A percentile compares a stretch with the other conserved stretches of the same genome.
Conservation (phyloP, 768 basidiomycete species). For the Amanita jacksonii region DNA sequence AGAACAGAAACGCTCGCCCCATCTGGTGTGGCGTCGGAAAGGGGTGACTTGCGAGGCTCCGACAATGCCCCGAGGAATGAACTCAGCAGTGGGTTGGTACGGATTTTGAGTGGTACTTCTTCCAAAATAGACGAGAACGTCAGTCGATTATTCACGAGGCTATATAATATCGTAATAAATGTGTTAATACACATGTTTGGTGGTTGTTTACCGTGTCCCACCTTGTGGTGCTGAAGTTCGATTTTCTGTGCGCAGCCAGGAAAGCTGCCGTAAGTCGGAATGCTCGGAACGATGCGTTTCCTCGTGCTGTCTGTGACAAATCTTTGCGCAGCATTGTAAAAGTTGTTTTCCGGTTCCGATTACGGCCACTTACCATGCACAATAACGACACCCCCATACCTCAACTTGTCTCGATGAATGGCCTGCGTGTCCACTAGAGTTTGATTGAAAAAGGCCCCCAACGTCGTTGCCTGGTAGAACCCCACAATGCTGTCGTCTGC, state of each 20-base stretch:
- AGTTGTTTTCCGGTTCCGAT: not conserved
- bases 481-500: conserved; percentile 89
- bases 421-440: conserved; percentile 74
- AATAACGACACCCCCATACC: conserved; percentile 79
- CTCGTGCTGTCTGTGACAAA: conserved; percentile 66
- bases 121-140: conserved; percentile 83
- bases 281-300: conserved; percentile 83
- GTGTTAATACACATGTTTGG: not conserved
- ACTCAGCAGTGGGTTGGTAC: conserved; percentile 70
- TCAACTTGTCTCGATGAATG: conserved; percentile 74
- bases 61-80: conserved; percentile 67
- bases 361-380: conserved; percentile 57
- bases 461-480: conserved; percentile 84
- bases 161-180: conserved; percentile 20
- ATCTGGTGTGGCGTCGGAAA: conserved; percentile 29
- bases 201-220: conserved; percentile 20
- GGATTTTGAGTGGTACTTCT: conserved; percentile 78
- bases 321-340: conserved; percentile 36
- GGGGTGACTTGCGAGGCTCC: conserved; percentile 31
- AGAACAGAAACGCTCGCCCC: conserved; percentile 31
- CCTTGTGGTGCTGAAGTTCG: conserved; percentile 82
- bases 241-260: conserved; percentile 71
- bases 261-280: conserved; percentile 77
- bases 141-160: conserved; percentile 69
- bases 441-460: conserved; percentile 82